phyloP scores from a whole-genome alignment of 2,329 filamentous ascomycete genomes.

The Fusarium annulatum region DNA sequence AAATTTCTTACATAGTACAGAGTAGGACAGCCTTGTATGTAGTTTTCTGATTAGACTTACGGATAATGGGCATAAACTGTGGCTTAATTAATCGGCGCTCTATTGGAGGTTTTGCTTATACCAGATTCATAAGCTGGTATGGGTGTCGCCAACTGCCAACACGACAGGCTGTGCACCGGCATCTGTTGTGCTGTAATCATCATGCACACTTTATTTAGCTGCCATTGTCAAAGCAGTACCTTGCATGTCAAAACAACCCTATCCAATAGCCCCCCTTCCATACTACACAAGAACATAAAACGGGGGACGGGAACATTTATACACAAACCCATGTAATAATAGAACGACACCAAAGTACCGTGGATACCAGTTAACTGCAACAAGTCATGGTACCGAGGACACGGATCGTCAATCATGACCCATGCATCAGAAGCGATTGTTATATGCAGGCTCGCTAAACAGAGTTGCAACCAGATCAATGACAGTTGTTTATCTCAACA shows the following conservation, averaged over 20 bases:
- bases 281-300: background rate
- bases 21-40: background rate
- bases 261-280: background rate
- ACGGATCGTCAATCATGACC: background rate
- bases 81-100: background rate
- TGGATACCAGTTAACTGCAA: background rate
- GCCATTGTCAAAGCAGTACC: background rate
- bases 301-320: background rate
- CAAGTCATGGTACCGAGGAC: background rate
- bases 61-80: background rate
- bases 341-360: background rate
- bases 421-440: background rate
- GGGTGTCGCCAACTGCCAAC: background rate
- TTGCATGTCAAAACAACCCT: background rate
- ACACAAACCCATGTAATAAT: background rate
- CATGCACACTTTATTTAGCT: background rate
- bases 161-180: background rate
- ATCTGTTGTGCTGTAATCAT: background rate
- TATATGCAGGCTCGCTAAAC: conserved; percentile 6
- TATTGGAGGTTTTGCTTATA: background rate
- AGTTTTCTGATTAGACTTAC: background rate
- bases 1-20: background rate
- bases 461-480: conserved; percentile 9
- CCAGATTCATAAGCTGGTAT: background rate
- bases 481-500: background rate